These are phyloP conservation scores for Prototheca wickerhamii DNA, from an alignment of 163 green algal genomes.

Conservation along the genomic window DNA sequence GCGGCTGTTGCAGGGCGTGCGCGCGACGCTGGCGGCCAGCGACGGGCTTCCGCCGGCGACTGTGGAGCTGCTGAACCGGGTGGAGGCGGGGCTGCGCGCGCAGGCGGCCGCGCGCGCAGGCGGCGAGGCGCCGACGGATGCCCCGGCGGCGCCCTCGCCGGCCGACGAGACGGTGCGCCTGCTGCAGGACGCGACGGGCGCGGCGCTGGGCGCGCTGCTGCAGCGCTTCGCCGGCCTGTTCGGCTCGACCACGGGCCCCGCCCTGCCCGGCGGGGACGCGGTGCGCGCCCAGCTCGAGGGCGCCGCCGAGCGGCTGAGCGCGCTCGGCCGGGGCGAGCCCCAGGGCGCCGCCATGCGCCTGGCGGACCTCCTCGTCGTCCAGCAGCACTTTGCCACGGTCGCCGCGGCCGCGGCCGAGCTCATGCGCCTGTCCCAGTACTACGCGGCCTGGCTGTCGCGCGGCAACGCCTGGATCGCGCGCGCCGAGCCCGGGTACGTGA, in stretches of 20 bases:
- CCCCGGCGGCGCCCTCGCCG: too few species aligned
- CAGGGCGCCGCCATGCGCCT: background rate
- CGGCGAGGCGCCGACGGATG: too few species aligned
- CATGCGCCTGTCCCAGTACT: background rate
- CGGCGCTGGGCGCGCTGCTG: background rate
- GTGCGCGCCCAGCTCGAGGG: background rate
- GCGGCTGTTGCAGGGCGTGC: too few species aligned
- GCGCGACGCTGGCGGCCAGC: too few species aligned
- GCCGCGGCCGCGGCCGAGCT: background rate
- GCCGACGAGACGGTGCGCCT: too few species aligned
- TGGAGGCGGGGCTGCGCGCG: too few species aligned
- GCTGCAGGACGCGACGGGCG: background rate
- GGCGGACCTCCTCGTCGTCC: background rate
- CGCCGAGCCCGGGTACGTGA: background rate
- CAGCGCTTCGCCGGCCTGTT: background rate
- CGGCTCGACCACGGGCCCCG: background rate
- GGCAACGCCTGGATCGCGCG: background rate
- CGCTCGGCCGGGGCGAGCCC: background rate
- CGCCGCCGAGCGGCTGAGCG: background rate
- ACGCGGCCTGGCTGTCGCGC: background rate
- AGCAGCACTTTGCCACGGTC: background rate
- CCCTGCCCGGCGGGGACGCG: too few species aligned
- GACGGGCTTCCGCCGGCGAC: too few species aligned
- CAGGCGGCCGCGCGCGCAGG: too few species aligned
- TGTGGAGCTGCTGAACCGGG: too few species aligned